Evolutionary conservation across 2,329 filamentous ascomycete genomes (phyloP), one percentile per base, ranked within the genome.

Genomic region (Ilyonectria sp.): DNA sequence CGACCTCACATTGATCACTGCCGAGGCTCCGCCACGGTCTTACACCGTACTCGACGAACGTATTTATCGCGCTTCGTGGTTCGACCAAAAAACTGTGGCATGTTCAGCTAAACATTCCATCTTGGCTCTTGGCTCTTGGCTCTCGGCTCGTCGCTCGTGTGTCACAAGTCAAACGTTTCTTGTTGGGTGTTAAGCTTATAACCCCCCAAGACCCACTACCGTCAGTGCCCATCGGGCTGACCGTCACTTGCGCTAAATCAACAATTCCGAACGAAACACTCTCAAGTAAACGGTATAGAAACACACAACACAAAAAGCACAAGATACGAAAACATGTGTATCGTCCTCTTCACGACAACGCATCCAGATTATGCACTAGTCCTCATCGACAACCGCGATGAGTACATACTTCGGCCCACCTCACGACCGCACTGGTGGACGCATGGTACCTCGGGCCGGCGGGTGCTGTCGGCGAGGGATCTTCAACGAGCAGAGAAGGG

Each of bases 301-400:
- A 54, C 29, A 57, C 15, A 31, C 62, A n/a, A 59, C 37, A 58
- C 47, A 53, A 23, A 44, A 56, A 55, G 55, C 65, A 55, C 26
- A 58, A 26, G 29, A 37, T 33, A 66, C 54, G 46, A 57, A 57
- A 69, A 21, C 29, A 95, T 95, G 93, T 95, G 93, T 78, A 94
- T 95, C 81, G 91, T 90, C 55, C 84, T 95, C 52, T 83, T 94
- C 65, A 93, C 92, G 29, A 95, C 92, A 19, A 87, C 91, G 52
- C 93, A 95, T 77, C 93, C 93, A 10, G 84, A 87, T 71, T 95
- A 95, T 80, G 87, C 91, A 29, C 85, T 95, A 67, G 92, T 95
- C 74, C 82, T 93, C 67, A 84, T 94, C 77, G 90, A 94, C 82
- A 95, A 95, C 79, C 89, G 93, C 74, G 93, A 95, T 83, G 92